Evolutionary conservation across 2,329 filamentous ascomycete genomes (phyloP).

Genomic region (Calonectria leucothoes): DNA sequence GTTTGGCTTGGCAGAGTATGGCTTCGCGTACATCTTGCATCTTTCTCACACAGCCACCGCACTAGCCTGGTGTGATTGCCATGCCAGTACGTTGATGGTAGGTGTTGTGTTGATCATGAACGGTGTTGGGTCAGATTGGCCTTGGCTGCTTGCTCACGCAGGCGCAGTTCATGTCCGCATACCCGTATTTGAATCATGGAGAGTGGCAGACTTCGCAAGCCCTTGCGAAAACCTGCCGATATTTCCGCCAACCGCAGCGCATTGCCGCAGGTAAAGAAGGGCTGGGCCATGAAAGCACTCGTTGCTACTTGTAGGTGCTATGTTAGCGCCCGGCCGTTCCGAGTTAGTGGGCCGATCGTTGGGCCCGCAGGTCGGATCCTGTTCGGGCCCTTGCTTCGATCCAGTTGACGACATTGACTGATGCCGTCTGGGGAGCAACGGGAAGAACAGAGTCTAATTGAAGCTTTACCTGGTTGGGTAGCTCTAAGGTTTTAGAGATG

Average conservation of each 20-base stretch:
- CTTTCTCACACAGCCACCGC: slow-evolving; percentile 16
- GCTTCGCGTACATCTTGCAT: slow-evolving; percentile 3
- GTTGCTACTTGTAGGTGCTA: background rate
- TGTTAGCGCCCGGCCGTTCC: slow-evolving; percentile 16
- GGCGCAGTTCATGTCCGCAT: background rate
- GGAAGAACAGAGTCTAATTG: background rate
- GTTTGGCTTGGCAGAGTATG: slow-evolving; percentile 6
- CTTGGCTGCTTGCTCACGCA: background rate
- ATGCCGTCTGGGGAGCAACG: background rate
- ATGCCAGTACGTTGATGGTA: background rate
- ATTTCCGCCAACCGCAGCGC: background rate
- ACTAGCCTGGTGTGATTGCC: slow-evolving; percentile 6
- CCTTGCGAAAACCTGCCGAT: background rate
- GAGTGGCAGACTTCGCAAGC: background rate
- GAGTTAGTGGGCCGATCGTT: slow-evolving; percentile 23
- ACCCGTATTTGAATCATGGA: background rate
- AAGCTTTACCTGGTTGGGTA: background rate
- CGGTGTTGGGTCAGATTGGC: background rate
- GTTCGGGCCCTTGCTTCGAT: slow-evolving; percentile 6
- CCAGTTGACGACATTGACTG: slow-evolving; percentile 12
- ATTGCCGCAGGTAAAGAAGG: background rate
- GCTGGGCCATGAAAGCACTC: slow-evolving; percentile 1
- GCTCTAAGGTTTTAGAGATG: background rate
- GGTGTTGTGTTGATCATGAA: slow-evolving; percentile 3
- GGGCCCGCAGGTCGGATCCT: slow-evolving; percentile 11